A percentile compares a stretch with the other conserved stretches of the same genome.
Evolutionary conservation across 495 filamentous ascomycete species (phyloP).

Genomic region (Poronia punctata): DNA sequence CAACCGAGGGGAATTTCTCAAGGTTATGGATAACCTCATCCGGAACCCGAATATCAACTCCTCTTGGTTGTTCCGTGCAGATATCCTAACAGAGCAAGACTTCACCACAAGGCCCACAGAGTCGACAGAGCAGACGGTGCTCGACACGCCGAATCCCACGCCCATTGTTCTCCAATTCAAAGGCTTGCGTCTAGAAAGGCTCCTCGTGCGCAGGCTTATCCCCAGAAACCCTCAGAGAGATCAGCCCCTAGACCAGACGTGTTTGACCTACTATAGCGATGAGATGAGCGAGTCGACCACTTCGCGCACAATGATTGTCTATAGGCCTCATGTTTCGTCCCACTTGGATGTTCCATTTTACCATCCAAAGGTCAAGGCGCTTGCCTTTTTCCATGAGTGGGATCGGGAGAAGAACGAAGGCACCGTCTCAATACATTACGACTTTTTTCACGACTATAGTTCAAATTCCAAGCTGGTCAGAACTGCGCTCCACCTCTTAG

Average conservation of each 20-base stretch:
- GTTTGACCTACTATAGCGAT: constrained; percentile 52
- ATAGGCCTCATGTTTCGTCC: constrained; percentile 62
- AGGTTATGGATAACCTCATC: constrained; percentile 66
- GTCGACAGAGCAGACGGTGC: constrained; percentile 1
- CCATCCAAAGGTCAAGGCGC: constrained; percentile 63
- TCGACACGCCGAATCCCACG: constrained; percentile 22
- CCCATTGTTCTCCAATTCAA: constrained; percentile 33
- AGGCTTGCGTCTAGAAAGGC: constrained; percentile 50
- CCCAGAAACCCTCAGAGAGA: constrained; percentile 76
- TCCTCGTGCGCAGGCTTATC: constrained; percentile 65
- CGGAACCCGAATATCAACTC: constrained; percentile 83
- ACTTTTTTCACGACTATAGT: constrained; percentile 46
- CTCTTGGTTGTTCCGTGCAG: constrained; percentile 75
- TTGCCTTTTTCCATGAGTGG: constrained; percentile 70
- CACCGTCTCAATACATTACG: constrained; percentile 60
- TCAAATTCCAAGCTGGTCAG: constrained; percentile 52
- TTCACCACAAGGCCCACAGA: constrained; percentile 16
- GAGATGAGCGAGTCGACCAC: constrained; percentile 16
- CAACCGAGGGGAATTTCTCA: constrained; percentile 48
- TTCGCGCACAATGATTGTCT: constrained; percentile 56
- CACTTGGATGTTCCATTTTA: constrained; percentile 72
- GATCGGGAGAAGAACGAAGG: constrained; percentile 31
- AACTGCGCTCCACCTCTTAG: constrained; percentile 63
- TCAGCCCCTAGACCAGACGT: constrained; percentile 68
- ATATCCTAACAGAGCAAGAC: constrained; percentile 58